Evolutionary conservation across 2,329 filamentous ascomycete species (phyloP), one percentile per base, ranked within the genome.

Genomic region (Cladosporium sphaerospermum): DNA sequence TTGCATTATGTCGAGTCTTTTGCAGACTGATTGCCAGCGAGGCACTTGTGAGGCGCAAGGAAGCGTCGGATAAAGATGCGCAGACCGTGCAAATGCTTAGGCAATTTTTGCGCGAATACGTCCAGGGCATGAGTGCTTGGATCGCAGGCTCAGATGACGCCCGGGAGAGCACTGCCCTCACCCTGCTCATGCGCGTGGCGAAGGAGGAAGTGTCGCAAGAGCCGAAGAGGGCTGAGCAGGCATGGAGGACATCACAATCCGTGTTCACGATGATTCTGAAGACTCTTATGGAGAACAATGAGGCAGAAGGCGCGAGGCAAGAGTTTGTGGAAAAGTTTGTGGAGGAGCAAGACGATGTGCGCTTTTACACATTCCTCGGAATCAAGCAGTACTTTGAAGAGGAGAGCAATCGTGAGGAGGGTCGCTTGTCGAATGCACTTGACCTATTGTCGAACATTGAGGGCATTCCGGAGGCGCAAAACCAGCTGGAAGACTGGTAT

Each of bases 1-100:
- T 96, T 16, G 85, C 91, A 2, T 77, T 96, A 45, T 96, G 90
- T 69, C 82, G 91, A 61, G 83, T 95, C 34, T 96, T 96, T 67
- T 82, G 90, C 66, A 82, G 88, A 56, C 75, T 97, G 54, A 80
- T 95, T 57, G 85, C 86, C 1, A 80, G 83, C 41, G 89, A 90
- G 44, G 80, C 78, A 56, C 73, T 97, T 64, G 76, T 78, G 18
- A 81, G 82, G 67, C 82, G 79, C 62, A 84, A 82, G 62, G 79
- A 76, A 19, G 77, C 81, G 52, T 81, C 82, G 9, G 86, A 90
- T 57, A 87, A 88, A 62, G 89, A 96, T 57, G 72, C 75, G 6
- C 81, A 88, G 9, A 82, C 96, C 53, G 78, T 85, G 1, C 77
- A 80, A 52, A 96, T 91, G 90, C 74, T 97, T 57, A 87, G 82